These are phyloP conservation scores for Lasiodiplodia gonubiensis DNA, from an alignment of 2,329 filamentous ascomycete species.

Conservation along the genomic window DNA sequence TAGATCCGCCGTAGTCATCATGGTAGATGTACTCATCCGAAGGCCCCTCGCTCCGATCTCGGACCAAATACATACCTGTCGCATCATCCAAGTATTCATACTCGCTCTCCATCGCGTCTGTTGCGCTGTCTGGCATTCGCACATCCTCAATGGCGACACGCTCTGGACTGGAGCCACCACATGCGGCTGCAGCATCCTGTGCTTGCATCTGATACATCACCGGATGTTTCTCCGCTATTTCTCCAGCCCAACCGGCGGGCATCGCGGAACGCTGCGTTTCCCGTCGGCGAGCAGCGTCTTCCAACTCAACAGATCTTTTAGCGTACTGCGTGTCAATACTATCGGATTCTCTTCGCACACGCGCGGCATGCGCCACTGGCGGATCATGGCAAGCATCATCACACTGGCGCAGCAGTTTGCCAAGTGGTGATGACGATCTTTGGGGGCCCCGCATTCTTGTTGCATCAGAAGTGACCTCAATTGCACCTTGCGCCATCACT, in stretches of 20 bases:
- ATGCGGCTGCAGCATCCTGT: background rate
- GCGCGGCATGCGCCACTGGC: background rate
- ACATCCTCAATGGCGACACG: background rate
- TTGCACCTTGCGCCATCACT: slow-evolving; percentile 14
- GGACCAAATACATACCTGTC: background rate
- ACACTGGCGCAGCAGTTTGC: slow-evolving; percentile 37
- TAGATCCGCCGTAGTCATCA: background rate
- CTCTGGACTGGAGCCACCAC: background rate
- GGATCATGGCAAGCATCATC: slow-evolving; percentile 30
- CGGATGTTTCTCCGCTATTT: background rate
- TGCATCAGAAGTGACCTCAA: slow-evolving; percentile 15
- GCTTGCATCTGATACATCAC: slow-evolving; percentile 9
- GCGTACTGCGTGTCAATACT: background rate
- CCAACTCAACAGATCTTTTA: slow-evolving; percentile 12
- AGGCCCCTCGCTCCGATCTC: background rate
- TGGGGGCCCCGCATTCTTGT: background rate
- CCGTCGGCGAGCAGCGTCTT: background rate
- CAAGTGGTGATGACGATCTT: slow-evolving; percentile 36
- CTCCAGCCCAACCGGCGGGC: background rate
- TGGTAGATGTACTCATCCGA: background rate
- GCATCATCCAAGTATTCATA: slow-evolving; percentile 1
- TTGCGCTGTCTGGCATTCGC: background rate
- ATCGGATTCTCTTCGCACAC: background rate
- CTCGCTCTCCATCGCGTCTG: background rate
- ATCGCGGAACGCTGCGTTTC: background rate